Base-by-base conservation (phyloP, 768 basidiomycete genomes). In the Boletus rubroflammeus region DNA sequence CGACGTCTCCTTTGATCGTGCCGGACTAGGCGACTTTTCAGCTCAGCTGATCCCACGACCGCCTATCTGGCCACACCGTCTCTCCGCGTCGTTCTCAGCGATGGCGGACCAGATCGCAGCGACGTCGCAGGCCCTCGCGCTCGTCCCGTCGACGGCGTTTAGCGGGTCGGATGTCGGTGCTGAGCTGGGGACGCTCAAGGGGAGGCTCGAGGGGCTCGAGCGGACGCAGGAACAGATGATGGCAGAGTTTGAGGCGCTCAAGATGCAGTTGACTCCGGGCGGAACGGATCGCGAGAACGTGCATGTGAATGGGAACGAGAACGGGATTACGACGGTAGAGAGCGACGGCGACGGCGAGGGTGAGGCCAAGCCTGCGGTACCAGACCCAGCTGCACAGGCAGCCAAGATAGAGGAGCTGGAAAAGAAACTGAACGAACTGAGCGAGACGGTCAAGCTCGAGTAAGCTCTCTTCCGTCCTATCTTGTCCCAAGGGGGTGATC, bases 41-140 rank as follows among this genome's bases (percentile, higher is more conserved):
- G 14, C 15, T 2, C 51, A 35, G 15, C 46, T 19, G 41, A 10
- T 1, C 21, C 54, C 50, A 11, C 45, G 50, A 0, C 53, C 54
- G 14, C 57, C 63, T 0, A 54, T 66, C 44, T 74, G 73, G 75
- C 64, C 66, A 1, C 63, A 67, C 50, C 66, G 66, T 11, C 62
- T 77, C 32, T 72, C 75, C 0, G 56, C 69, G 19, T 75, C 75
- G 26, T 73, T 77, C 44, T 64, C 68, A 13, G 65, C 71, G 25
- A 73, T 77, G 61, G 73, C 75, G 4, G 67, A 70, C 26, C 73
- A 77, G 62, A 75, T 77, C 50, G 63, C 65, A n/a, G 68, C 69
- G 1, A 72, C 76, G n/a, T 73, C 73, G 13, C 72, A 72, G 36
- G 73, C 72, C 14, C 67, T 76, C 36, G 66, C 72, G 8, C 59